Conservation (phyloP, 2,329 filamentous ascomycete species). For the Juglanconis oblonga region DNA sequence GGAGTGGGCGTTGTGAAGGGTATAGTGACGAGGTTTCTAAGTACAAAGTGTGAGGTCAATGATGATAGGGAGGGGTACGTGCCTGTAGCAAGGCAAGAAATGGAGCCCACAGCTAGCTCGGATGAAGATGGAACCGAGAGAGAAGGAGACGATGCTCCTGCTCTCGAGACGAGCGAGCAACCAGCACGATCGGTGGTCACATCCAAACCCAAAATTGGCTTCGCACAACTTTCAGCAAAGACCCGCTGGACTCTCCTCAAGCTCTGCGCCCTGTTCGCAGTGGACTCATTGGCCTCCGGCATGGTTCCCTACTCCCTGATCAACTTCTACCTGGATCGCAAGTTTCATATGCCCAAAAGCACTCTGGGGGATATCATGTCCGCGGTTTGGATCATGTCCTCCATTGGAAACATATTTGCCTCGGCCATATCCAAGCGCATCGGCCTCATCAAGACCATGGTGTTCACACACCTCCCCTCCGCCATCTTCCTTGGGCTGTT, state of each 20-base stretch:
- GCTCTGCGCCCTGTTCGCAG: conserved; percentile 63
- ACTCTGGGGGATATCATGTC: conserved; percentile 55
- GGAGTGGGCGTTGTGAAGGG: conserved; percentile 56
- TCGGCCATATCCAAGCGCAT: conserved; percentile 53
- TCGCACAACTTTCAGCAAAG: not conserved
- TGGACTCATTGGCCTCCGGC: conserved; percentile 70
- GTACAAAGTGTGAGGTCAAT: conserved; percentile 8
- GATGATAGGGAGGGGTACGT: conserved; percentile 38
- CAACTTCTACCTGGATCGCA: conserved; percentile 18
- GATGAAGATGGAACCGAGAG: conserved; percentile 29
- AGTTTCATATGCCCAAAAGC: conserved; percentile 40
- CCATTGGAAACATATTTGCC: conserved; percentile 49
- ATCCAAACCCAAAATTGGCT: conserved; percentile 10
- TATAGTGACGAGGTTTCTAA: conserved; percentile 47
- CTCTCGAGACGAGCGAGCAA: not conserved
- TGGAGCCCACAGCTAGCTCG: not conserved
- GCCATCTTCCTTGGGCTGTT: conserved; percentile 63
- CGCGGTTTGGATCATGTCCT: conserved; percentile 48
- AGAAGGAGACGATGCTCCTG: conserved; percentile 9
- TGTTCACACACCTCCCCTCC: conserved; percentile 70
- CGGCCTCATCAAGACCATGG: conserved; percentile 71
- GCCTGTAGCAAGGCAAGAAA: conserved; percentile 25
- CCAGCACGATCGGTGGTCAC: not conserved
- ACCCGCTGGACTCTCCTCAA: conserved; percentile 40
- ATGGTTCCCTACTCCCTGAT: conserved; percentile 49